These are phyloP conservation scores for Termitomyces sp. DNA, from an alignment of 768 basidiomycete species.

Conservation along the genomic window DNA sequence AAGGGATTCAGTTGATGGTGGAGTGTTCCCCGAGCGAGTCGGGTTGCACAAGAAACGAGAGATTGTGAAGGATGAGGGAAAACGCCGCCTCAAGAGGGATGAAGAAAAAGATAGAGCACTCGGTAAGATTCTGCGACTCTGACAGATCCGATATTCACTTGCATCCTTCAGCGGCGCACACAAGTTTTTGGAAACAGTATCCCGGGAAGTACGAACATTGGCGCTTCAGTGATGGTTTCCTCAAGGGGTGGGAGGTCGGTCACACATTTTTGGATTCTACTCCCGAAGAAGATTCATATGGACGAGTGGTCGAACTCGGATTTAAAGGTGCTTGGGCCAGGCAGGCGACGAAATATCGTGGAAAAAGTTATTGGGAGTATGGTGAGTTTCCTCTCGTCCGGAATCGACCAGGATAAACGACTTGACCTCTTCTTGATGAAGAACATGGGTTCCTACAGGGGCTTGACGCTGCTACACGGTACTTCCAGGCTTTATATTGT, in stretches of 20 bases:
- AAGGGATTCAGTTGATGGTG: slow-evolving; percentile 56
- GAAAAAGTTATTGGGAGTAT: slow-evolving; percentile 60
- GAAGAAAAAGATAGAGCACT: slow-evolving; percentile 26
- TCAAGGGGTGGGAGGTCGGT: slow-evolving; percentile 70
- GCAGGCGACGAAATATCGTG: slow-evolving; percentile 41
- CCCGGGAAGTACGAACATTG: slow-evolving; percentile 62
- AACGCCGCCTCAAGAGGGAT: slow-evolving; percentile 21
- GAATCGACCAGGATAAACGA: neutral
- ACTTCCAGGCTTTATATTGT: slow-evolving; percentile 33
- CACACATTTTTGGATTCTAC: slow-evolving; percentile 46
- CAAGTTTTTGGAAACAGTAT: slow-evolving; percentile 41
- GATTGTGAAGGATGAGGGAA: slow-evolving; percentile 15
- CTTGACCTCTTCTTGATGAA: slow-evolving; percentile 10
- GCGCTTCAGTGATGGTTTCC: slow-evolving; percentile 64
- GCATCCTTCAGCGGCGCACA: slow-evolving; percentile 30
- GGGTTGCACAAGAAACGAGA: slow-evolving; percentile 35
- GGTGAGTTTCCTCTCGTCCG: slow-evolving; percentile 31
- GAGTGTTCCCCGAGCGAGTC: slow-evolving; percentile 55
- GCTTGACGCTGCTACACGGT: slow-evolving; percentile 33
- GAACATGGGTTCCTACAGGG: slow-evolving; percentile 68
- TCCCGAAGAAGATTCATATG: slow-evolving; percentile 11
- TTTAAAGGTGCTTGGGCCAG: slow-evolving; percentile 61
- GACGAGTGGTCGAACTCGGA: slow-evolving; percentile 52
- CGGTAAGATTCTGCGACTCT: slow-evolving; percentile 16
- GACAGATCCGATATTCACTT: neutral